Conservation (phyloP, 2,329 filamentous ascomycete species). For the Thermothelomyces thermophilus region DNA sequence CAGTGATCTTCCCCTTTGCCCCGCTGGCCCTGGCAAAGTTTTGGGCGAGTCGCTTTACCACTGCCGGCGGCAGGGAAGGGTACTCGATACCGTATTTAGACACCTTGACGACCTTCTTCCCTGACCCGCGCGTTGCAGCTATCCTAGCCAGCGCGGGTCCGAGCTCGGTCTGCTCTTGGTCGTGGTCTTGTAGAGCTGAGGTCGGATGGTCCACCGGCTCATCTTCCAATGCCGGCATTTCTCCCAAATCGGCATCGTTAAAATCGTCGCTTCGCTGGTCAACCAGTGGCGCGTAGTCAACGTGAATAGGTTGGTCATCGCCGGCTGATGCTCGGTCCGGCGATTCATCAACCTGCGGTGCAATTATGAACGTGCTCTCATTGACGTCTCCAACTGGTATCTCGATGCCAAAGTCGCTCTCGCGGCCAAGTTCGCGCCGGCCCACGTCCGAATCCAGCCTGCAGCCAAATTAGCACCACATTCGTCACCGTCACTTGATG, state of each 20-base stretch:
- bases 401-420: constrained; percentile 47
- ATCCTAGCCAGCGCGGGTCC: constrained; percentile 15
- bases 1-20: constrained; percentile 61
- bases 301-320: constrained; percentile 13
- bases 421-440: constrained; percentile 26
- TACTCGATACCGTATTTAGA: constrained; percentile 71
- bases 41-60: constrained; percentile 68
- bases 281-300: constrained; percentile 24
- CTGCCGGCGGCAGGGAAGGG: constrained; percentile 62
- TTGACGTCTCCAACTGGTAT: constrained; percentile 40
- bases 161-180: constrained; percentile 14
- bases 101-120: constrained; percentile 45
- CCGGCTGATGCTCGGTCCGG: constrained; percentile 10
- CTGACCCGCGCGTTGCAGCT: constrained; percentile 20
- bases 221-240: constrained; percentile 13
- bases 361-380: constrained; percentile 48
- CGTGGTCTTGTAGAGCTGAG: constrained; percentile 5
- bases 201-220: constrained; percentile 4
- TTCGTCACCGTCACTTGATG: too few species aligned
- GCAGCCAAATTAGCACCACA: constrained; percentile 1
- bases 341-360: constrained; percentile 27
- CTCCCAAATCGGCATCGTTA: constrained; percentile 16
- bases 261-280: constrained; percentile 25
- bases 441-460: constrained; percentile 21
- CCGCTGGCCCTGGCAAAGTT: constrained; percentile 63